Conservation (phyloP, 805 yeast genomes). For the Barnettozyma vustinii region DNA sequence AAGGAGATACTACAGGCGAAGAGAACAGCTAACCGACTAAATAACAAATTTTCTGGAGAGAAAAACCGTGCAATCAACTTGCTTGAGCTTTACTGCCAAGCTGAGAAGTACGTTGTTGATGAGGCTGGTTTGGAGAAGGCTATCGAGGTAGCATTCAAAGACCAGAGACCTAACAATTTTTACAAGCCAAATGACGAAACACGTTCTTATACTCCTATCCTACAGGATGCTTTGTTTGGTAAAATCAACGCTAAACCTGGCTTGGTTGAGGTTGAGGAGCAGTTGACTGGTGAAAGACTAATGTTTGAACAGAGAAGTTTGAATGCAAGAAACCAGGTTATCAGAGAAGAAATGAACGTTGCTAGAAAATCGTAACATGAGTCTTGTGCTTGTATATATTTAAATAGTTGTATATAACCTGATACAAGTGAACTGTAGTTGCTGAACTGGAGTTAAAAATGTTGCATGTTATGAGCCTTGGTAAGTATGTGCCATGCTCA, state of each 20-base stretch:
- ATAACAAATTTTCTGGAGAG: constrained; percentile 45
- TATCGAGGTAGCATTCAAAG: constrained; percentile 48
- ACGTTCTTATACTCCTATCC: constrained; percentile 20
- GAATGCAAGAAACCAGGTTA: constrained; percentile 4
- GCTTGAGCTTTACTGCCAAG: constrained; percentile 66
- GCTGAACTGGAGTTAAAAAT: too few species aligned
- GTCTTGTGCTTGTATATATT: not conserved
- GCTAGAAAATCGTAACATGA: not conserved
- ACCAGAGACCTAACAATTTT: constrained; percentile 12
- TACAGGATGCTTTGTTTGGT: constrained; percentile 33
- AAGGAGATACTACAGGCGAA: constrained; percentile 48
- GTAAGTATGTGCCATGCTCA: too few species aligned
- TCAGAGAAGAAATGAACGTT: not conserved
- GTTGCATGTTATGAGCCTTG: too few species aligned
- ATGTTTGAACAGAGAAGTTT: constrained; percentile 24
- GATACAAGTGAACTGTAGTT: not conserved
- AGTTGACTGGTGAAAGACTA: constrained; percentile 28
- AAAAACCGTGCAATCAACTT: constrained; percentile 51
- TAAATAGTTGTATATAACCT: constrained; percentile 2
- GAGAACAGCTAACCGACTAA: constrained; percentile 61
- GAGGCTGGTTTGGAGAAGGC: constrained; percentile 59
- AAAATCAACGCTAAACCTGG: constrained; percentile 31
- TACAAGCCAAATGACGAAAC: constrained; percentile 6
- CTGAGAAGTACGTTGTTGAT: constrained; percentile 64
- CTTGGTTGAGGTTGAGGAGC: constrained; percentile 31